Evolutionary conservation across 768 basidiomycete genomes (phyloP), one percentile per base, ranked within the genome.

Genomic region (Collybiopsis confluens): DNA sequence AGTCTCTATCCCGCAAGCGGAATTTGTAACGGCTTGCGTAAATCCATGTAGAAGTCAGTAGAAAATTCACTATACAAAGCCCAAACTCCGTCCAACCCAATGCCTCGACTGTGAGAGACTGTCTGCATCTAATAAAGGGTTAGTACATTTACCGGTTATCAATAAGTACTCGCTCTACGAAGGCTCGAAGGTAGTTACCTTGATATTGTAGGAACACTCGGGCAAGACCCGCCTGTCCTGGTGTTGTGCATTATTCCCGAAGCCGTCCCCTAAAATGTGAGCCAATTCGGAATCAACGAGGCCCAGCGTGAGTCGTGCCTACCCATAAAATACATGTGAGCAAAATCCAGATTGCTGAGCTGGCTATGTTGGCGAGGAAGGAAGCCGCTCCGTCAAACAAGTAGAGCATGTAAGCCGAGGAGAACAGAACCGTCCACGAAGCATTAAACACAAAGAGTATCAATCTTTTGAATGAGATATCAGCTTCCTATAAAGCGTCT

Each of bases 61-160:
- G 50, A 40, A 87, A 65, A 6, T 85, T 81, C 56, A 83, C 52
- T 10, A 74, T 51, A 61, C 84, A 85, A 18, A 91, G 65, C 6
- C 75, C 78, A 56, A 89, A 83, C 58, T 88, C 86, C 46, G 84
- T 80, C 88, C 89, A 90, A 4, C 86, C 87, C 15, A 90, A 64
- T 1, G 83, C 83, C 66, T 87, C 85, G 6, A 89, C 82, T 4
- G 88, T 87, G 56, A 90, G 69, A 2, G 80, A 80, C 64, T 89
- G 83, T 58, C 85, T 76, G 68, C 90, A 91, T 59, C 81, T 86
- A 44, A 52, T n/a, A n/a, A n/a, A n/a, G n/a, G n/a, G n/a, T n/a
- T n/a, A n/a, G n/a, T n/a, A n/a, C n/a, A n/a, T n/a, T n/a, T n/a
- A n/a, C n/a, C n/a, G n/a, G n/a, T n/a, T n/a, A n/a, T n/a, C n/a